Percentiles rank a stretch among this genome's conserved stretches.
phyloP scores from a whole-genome alignment of 1,284 basidiomycete species.

The Puccinia hordei region DNA sequence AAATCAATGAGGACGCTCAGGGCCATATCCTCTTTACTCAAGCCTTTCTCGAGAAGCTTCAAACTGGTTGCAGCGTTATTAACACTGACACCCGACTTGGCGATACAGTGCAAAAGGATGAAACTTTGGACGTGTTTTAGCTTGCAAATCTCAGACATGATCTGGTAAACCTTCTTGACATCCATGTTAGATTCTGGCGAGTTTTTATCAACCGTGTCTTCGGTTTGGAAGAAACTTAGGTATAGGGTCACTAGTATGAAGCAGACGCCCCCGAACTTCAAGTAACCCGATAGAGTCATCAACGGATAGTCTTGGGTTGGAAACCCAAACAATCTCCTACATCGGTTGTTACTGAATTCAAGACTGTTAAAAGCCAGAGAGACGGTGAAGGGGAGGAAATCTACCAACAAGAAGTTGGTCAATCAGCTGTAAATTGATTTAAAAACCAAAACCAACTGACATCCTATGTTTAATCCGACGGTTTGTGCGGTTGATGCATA shows the following conservation, averaged over 20 bases:
- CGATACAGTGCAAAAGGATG: constrained; percentile 81
- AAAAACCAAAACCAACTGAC: constrained; percentile 4
- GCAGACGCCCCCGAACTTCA: constrained; percentile 80
- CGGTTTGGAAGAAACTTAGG: constrained; percentile 78
- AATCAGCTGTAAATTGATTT: neutral
- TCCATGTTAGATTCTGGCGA: constrained; percentile 80
- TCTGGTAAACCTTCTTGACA: constrained; percentile 83
- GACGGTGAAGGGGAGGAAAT: constrained; percentile 94
- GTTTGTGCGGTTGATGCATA: constrained; percentile 99
- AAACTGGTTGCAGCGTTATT: constrained; percentile 89
- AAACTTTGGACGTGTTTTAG: constrained; percentile 92
- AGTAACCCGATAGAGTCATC: constrained; percentile 77
- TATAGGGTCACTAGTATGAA: constrained; percentile 83
- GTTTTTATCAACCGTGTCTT: constrained; percentile 69
- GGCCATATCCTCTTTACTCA: constrained; percentile 92
- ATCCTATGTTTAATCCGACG: constrained; percentile 93
- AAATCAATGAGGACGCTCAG: constrained; percentile 95
- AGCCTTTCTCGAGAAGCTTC: constrained; percentile 95
- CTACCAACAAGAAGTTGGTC: constrained; percentile 3
- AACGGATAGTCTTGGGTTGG: constrained; percentile 71
- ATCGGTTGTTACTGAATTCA: constrained; percentile 71
- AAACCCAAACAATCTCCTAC: constrained; percentile 32
- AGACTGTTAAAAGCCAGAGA: constrained; percentile 95
- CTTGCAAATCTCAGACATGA: constrained; percentile 90
- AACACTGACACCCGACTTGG: constrained; percentile 93